Evolutionary conservation across 192 early-diverging fungal species (phyloP), one percentile per base, ranked within the genome.

Genomic region (Coemansia sp.): DNA sequence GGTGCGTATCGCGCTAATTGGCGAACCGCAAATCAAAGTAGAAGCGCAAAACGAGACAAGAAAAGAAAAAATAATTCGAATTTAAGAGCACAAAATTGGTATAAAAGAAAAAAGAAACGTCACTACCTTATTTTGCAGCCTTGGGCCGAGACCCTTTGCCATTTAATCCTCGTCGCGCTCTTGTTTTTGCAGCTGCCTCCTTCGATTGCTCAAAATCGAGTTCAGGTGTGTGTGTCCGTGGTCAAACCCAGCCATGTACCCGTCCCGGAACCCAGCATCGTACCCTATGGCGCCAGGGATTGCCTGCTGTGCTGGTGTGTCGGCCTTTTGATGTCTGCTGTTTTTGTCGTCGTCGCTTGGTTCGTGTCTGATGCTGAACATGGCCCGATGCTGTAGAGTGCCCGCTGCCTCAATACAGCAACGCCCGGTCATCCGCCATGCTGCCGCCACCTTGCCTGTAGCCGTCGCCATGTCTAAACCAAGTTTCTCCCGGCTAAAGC

Each of bases 231-330:
- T 36, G 14, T 56, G 50, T 10, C 60, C 70, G 17, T 63, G 54
- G 22, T 79, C 63, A 26, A 68, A 79, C 17, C 76, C 76, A 6
- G 70, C 65, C 50, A 17, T 56, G 53, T 73, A 79, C 18, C 76
- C 76, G 53, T 79, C 76, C 26, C 76, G 50, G 43, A 79, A 79
- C n/a, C 76, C 76, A 11, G 55, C 55, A 36, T 79, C 76, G 17
- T 72, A 79, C n/a, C 75, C 75, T 21, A 65, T 60, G 11, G 9
- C 21, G 11, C 24, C 54, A 8, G 14, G 17, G 11, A 10, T 7
- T 3, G 52, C 52, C 11, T 18, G 15, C 17, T 35, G 1, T 18
- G 27, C 9, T 24, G n/a, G 24, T 50, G 11, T 7, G 14, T n/a
- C 38, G 22, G 44, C 11, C 3, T 26, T 14, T 14, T 46, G 44